Evolutionary conservation across 352 stramenopile species (phyloP).

Genomic region (Phytophthora tentaculata): DNA sequence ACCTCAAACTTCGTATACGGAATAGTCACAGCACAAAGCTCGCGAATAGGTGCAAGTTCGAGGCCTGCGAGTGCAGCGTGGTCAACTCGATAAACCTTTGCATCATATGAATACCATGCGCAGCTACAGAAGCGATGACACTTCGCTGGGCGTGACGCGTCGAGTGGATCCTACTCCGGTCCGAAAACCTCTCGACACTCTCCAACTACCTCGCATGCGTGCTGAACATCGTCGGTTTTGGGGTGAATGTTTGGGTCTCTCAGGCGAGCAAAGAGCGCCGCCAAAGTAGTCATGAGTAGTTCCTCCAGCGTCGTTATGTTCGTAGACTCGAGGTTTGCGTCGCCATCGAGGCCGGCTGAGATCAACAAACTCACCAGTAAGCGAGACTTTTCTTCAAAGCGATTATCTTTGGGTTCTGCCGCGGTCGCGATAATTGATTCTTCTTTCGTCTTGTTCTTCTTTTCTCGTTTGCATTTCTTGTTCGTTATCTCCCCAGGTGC

Average conservation of each 20-base stretch:
- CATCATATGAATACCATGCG: slow-evolving; percentile 34
- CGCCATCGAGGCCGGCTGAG: background rate
- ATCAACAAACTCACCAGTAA: slow-evolving; percentile 6
- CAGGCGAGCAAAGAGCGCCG: slow-evolving; percentile 16
- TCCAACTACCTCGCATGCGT: slow-evolving; percentile 17
- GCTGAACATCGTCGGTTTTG: slow-evolving; percentile 13
- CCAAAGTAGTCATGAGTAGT: background rate
- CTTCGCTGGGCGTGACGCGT: slow-evolving; percentile 9
- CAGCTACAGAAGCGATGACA: slow-evolving; percentile 5
- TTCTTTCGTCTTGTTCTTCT: slow-evolving; percentile 4
- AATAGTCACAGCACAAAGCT: slow-evolving; percentile 18
- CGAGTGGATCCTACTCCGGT: slow-evolving; percentile 21
- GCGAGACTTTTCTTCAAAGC: background rate
- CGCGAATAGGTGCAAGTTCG: slow-evolving; percentile 14
- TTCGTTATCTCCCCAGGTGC: too few relatives aligned
- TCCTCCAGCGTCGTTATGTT: background rate
- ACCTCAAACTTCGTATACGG: slow-evolving; percentile 27
- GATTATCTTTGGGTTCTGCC: background rate
- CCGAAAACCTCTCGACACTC: slow-evolving; percentile 9
- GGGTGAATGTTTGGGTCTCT: slow-evolving; percentile 20
- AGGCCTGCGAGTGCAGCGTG: slow-evolving; percentile 7
- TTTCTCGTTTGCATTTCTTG: slow-evolving; percentile 40
- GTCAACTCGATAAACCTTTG: slow-evolving; percentile 35
- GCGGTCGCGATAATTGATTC: background rate
- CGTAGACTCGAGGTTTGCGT: background rate